Evolutionary conservation across 2,329 filamentous ascomycete genomes (phyloP), one percentile per base, ranked within the genome.

Genomic region (Pseudogymnoascus sp.): DNA sequence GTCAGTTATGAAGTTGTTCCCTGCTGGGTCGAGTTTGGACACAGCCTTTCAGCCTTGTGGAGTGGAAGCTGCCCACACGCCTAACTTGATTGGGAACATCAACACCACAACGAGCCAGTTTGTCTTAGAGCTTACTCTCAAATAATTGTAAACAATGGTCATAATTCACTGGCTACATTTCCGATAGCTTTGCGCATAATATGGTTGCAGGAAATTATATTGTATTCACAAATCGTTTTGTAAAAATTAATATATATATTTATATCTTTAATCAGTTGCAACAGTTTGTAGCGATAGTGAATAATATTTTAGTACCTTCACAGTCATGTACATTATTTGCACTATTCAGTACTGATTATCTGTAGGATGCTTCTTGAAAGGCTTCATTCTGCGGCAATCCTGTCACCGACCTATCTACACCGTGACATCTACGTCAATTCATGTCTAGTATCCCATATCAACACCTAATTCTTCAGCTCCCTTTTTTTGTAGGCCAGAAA

Each of bases 401-500:
- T 10, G 50, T 14, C n/a, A 33, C 16, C 16, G 7, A 33, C 5
- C 28, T 56, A 35, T 56, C 50, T 33, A 56, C 11, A 12, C 35
- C 28, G 11, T 56, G 50, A 56, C 21, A 35, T 56, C 10, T 56
- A 35, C 50, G 16, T 35, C 50, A 33, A 33, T 31, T 56, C 50
- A 56, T 56, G 5, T 33, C 50, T 35, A 21, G 16, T 56, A 33
- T 56, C n/a, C 28, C 28, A 35, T 56, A 7, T 14, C 50, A 56
- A 56, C 50, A 33, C 50, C 28, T 56, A 56, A 33, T 56, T 33
- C 16, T 56, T 60, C 12, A 16, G 59, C 62, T 73, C 72, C 16
- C 65, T 70, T 63, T 65, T 80, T 76, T 89, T 89, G 71, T 89
- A 89, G 64, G 79, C 75, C 67, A 89, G 76, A 70, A 89, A 89